These are phyloP conservation scores for Durotheca rogersii DNA, from an alignment of 495 filamentous ascomycete species.

Conservation along the genomic window DNA sequence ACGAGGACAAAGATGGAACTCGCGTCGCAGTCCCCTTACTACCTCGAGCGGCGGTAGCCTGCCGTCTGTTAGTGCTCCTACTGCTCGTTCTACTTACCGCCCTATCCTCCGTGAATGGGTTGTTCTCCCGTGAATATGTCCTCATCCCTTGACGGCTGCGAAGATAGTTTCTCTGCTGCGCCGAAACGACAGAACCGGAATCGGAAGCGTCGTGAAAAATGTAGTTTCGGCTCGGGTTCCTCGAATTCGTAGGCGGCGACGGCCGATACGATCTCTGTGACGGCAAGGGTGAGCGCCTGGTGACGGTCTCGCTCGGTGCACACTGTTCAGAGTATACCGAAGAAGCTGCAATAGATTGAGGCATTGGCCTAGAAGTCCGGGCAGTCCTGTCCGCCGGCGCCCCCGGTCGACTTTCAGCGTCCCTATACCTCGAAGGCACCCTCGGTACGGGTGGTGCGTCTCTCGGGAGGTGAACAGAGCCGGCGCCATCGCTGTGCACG, in stretches of 20 bases:
- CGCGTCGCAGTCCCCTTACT: too few species aligned
- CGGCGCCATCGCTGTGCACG: too few species aligned
- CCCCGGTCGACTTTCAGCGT: too few species aligned
- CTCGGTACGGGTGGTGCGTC: slow-evolving; percentile 19
- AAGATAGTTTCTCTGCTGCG: slow-evolving; percentile 2
- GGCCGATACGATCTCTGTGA: not conserved
- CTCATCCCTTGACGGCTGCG: not conserved
- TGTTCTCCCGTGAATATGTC: not conserved
- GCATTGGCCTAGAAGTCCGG: not conserved
- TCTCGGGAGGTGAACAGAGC: not conserved
- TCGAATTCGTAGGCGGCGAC: not conserved
- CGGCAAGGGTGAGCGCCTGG: not conserved
- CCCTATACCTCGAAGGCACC: slow-evolving; percentile 18
- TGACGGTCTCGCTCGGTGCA: not conserved
- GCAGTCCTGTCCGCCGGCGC: not conserved
- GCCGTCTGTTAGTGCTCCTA: too few species aligned
- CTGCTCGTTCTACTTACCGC: not conserved
- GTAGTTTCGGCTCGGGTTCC: not conserved
- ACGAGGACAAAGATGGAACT: too few species aligned
- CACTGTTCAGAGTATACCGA: slow-evolving; percentile 6
- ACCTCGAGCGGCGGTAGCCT: too few species aligned
- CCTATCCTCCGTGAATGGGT: not conserved
- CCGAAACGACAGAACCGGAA: not conserved
- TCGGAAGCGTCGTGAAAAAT: slow-evolving; percentile 1
- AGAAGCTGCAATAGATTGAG: not conserved